phyloP scores from a whole-genome alignment of 192 early-diverging fungal species.

The Coemansia javaensis region DNA sequence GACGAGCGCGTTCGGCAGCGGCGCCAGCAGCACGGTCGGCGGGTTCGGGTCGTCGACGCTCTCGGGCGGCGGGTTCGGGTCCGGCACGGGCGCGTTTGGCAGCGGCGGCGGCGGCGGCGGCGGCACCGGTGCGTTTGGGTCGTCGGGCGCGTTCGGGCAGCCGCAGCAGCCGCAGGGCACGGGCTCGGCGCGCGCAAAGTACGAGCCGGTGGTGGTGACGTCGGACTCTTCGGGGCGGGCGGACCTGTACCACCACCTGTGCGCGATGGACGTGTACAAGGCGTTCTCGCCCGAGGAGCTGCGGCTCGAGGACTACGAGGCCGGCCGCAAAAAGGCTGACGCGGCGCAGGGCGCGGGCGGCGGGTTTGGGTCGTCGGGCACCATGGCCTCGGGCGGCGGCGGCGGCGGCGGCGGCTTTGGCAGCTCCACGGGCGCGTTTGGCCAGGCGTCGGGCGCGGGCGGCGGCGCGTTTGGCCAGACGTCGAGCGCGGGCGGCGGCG shows the following conservation, averaged over 20 bases:
- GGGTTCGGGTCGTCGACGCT: constrained; percentile 17
- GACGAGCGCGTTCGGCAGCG: constrained; percentile 8
- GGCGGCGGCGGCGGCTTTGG: constrained; percentile 43
- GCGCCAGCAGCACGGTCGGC: constrained; percentile 7
- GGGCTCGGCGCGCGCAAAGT: constrained; percentile 57
- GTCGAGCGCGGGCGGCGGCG: constrained; percentile 1
- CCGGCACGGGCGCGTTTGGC: constrained; percentile 25
- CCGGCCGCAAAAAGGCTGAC: constrained; percentile 63
- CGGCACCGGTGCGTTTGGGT: no score
- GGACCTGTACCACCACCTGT: constrained; percentile 64
- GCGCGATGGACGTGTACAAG: constrained; percentile 82
- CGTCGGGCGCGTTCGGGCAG: no score
- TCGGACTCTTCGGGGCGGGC: constrained; percentile 54
- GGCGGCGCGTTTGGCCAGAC: constrained; percentile 19
- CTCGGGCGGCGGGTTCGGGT: no score
- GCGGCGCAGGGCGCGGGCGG: constrained; percentile 9
- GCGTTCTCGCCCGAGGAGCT: constrained; percentile 87
- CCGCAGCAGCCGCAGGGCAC: constrained; percentile 13
- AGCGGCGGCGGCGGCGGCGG: constrained; percentile 47
- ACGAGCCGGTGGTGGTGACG: constrained; percentile 50
- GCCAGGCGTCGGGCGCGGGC: constrained; percentile 20
- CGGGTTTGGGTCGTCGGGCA: constrained; percentile 1
- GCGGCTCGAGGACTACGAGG: constrained; percentile 80
- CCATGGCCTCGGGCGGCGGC: constrained; percentile 28
- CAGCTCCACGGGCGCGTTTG: constrained; percentile 17